Evolutionary conservation across 768 basidiomycete genomes (phyloP).

Genomic region (Trametes cingulata): DNA sequence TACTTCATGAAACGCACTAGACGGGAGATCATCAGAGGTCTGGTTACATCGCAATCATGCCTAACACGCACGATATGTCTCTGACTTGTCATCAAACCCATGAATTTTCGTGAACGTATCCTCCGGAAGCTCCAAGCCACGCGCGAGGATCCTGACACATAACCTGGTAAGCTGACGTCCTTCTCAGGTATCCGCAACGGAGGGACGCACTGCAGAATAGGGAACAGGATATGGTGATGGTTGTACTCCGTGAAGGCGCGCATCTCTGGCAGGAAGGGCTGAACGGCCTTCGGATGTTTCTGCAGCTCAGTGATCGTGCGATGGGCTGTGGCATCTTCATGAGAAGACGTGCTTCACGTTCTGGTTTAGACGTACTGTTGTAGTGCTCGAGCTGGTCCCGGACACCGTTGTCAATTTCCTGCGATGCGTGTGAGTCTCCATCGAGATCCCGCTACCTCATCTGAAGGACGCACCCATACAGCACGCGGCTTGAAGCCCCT

Average conservation of each 20-base stretch:
- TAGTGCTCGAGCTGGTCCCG: constrained; percentile 66
- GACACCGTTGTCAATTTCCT: constrained; percentile 66
- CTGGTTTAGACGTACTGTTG: constrained; percentile 43
- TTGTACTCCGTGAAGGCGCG: constrained; percentile 48
- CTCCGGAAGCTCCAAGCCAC: constrained; percentile 48
- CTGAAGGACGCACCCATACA: constrained; percentile 45
- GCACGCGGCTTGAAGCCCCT: constrained; percentile 57
- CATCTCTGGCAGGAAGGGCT: constrained; percentile 56
- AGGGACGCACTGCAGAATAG: constrained; percentile 42
- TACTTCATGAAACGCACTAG: constrained; percentile 28
- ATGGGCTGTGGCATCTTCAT: constrained; percentile 41
- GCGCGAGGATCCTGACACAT: constrained; percentile 38
- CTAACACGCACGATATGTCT: constrained; percentile 36
- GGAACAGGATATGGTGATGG: constrained; percentile 51
- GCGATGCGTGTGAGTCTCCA: background rate
- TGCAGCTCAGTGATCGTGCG: constrained; percentile 46
- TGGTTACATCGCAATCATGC: too few species aligned
- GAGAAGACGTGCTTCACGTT: background rate
- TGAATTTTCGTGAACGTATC: constrained; percentile 45
- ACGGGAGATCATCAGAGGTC: background rate
- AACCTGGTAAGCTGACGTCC: background rate
- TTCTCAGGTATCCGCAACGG: background rate
- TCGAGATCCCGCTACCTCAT: background rate
- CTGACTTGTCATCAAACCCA: constrained; percentile 36
- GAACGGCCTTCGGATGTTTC: constrained; percentile 49